Percentiles rank a stretch among this genome's conserved stretches.
Conservation (phyloP, 768 basidiomycete genomes). For the Phaeotremella fagi region DNA sequence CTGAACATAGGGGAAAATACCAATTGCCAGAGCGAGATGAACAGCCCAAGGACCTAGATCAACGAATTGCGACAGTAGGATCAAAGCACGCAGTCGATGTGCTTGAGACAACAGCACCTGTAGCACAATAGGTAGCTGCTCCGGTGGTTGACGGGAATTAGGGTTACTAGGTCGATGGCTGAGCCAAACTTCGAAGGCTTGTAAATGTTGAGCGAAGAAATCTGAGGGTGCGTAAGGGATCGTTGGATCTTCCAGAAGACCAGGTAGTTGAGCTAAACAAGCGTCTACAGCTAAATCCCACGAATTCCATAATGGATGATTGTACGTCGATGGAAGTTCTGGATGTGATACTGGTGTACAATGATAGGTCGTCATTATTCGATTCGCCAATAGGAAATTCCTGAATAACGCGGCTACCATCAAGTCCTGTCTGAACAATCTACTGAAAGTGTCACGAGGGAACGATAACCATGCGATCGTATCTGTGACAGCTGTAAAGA, state of each 20-base stretch:
- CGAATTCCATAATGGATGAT: slow-evolving; percentile 90
- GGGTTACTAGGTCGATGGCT: slow-evolving; percentile 63
- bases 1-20: slow-evolving; percentile 97
- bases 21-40: slow-evolving; percentile 88
- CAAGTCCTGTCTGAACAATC: slow-evolving; percentile 89
- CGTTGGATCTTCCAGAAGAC: slow-evolving; percentile 57
- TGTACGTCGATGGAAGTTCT: slow-evolving; percentile 88
- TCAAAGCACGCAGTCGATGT: slow-evolving; percentile 89
- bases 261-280: slow-evolving; percentile 87
- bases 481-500: slow-evolving; percentile 97
- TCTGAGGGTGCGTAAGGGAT: slow-evolving; percentile 76
- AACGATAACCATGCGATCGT: slow-evolving; percentile 99
- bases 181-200: slow-evolving; percentile 98
- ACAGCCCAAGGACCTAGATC: slow-evolving; percentile 99
- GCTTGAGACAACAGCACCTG: slow-evolving; percentile 96
- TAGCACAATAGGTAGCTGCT: slow-evolving; percentile 94
- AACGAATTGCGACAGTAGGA: slow-evolving; percentile 92
- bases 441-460: slow-evolving; percentile 84
- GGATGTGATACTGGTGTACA: slow-evolving; percentile 94
- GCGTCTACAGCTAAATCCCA: slow-evolving; percentile 98
- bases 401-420: slow-evolving; percentile 94
- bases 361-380: slow-evolving; percentile 96
- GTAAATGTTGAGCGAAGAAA: slow-evolving; percentile 94
- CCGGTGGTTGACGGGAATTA: slow-evolving; percentile 60
- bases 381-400: slow-evolving; percentile 92